These are phyloP conservation scores for Kuraishia molischiana DNA, from an alignment of 805 yeast species.

Conservation along the genomic window DNA sequence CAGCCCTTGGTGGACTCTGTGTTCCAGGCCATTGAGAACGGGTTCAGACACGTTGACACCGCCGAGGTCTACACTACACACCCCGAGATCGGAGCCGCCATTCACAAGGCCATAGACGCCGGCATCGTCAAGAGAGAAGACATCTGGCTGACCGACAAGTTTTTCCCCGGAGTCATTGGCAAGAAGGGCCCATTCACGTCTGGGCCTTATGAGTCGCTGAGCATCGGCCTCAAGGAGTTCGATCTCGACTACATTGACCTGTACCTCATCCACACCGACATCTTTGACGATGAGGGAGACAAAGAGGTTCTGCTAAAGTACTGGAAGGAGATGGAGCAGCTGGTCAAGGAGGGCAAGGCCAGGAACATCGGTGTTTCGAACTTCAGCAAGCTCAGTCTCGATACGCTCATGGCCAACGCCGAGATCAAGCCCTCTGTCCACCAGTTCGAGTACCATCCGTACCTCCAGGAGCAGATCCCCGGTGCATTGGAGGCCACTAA, in stretches of 20 bases:
- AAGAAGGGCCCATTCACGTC: conserved; percentile 3
- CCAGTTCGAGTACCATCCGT: conserved; percentile 60
- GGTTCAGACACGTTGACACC: conserved; percentile 54
- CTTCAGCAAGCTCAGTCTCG: conserved; percentile 35
- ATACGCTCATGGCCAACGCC: conserved; percentile 27
- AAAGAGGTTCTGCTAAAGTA: not conserved
- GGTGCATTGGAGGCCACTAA: conserved; percentile 31
- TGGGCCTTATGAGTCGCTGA: conserved; percentile 40
- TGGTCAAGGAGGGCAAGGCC: conserved; percentile 34
- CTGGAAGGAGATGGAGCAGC: conserved; percentile 34
- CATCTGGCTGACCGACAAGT: conserved; percentile 56
- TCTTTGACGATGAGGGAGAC: not conserved
- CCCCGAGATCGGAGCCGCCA: conserved; percentile 46
- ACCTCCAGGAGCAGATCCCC: conserved; percentile 49
- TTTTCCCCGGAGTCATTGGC: conserved; percentile 25
- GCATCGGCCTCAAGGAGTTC: conserved; percentile 36
- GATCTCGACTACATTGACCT: conserved; percentile 47
- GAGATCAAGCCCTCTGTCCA: conserved; percentile 42
- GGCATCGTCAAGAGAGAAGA: conserved; percentile 29
- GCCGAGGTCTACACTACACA: conserved; percentile 63
- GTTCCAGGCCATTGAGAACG: conserved; percentile 34
- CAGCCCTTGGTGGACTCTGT: conserved; percentile 36
- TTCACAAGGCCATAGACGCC: conserved; percentile 24
- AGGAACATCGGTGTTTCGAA: conserved; percentile 52
- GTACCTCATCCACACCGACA: conserved; percentile 43